phyloP scores from a whole-genome alignment of 768 basidiomycete genomes.

The Suillus plorans region DNA sequence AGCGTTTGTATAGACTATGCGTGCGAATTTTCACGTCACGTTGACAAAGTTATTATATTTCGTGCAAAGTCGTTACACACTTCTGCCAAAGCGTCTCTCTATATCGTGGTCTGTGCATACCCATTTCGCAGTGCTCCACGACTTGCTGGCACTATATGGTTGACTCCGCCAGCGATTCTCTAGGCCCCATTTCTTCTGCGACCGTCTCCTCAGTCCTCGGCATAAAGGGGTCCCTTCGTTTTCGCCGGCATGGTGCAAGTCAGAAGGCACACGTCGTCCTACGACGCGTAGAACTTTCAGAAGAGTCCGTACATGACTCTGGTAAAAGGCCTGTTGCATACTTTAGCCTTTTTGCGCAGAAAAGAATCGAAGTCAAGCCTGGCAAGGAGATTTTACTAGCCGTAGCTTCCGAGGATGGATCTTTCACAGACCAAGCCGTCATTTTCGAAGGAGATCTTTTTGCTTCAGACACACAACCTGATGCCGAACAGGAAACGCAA shows the following conservation, averaged over 20 bases:
- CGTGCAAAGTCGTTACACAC: slow-evolving; percentile 5
- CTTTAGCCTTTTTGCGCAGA: slow-evolving; percentile 67
- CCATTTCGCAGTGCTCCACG: slow-evolving; percentile 11
- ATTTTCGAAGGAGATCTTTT: slow-evolving; percentile 55
- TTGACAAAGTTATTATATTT: slow-evolving; percentile 16
- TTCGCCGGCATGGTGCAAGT: slow-evolving; percentile 63
- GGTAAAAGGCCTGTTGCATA: slow-evolving; percentile 42
- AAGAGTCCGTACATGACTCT: slow-evolving; percentile 44
- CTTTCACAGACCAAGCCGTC: slow-evolving; percentile 56
- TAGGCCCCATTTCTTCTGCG: slow-evolving; percentile 25
- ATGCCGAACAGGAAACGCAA: slow-evolving; percentile 42
- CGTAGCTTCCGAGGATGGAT: slow-evolving; percentile 50
- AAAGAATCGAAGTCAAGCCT: slow-evolving; percentile 67
- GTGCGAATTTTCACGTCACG: slow-evolving; percentile 6
- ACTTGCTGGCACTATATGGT: slow-evolving; percentile 30
- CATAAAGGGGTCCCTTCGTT: slow-evolving; percentile 59
- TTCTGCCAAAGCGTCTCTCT: slow-evolving; percentile 9
- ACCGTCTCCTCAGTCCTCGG: slow-evolving; percentile 58
- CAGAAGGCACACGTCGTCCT: slow-evolving; percentile 71
- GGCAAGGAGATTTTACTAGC: slow-evolving; percentile 71
- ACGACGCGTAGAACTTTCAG: slow-evolving; percentile 54
- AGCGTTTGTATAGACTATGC: background rate
- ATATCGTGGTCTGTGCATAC: slow-evolving; percentile 9
- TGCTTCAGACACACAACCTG: slow-evolving; percentile 35
- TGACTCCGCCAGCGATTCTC: slow-evolving; percentile 38